Evolutionary conservation across 1,284 basidiomycete genomes (phyloP).

Genomic region (Phlebopus sp.): DNA sequence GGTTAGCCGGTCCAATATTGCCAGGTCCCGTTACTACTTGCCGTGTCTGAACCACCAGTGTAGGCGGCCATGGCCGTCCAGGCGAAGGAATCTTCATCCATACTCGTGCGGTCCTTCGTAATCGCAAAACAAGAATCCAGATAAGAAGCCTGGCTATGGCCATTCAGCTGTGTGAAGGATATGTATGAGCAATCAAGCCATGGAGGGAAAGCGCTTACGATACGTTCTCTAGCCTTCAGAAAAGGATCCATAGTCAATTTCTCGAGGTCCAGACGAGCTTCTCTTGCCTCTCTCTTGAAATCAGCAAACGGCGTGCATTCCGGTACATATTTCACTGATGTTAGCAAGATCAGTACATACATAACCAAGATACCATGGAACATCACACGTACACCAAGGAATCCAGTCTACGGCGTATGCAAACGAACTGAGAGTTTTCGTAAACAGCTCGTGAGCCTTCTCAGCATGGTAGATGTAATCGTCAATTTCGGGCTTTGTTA

Average conservation of each 20-base stretch:
- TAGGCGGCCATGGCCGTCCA: no score
- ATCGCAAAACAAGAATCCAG: background rate
- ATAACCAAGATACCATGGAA: no score
- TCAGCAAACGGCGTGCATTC: conserved; percentile 35
- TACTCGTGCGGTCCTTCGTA: conserved; percentile 12
- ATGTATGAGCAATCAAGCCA: no score
- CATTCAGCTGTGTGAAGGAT: no score
- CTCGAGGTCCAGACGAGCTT: conserved; percentile 2
- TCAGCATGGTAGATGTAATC: conserved; percentile 1
- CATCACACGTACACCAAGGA: background rate
- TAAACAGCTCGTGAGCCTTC: background rate
- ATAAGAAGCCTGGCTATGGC: no score
- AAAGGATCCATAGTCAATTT: background rate
- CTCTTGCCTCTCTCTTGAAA: conserved; percentile 23
- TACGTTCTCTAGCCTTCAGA: no score
- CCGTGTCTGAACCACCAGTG: no score
- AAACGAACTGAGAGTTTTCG: background rate
- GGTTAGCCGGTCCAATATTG: no score
- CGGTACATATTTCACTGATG: conserved; percentile 19
- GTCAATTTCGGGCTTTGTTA: background rate
- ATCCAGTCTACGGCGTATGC: background rate
- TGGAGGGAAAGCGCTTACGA: no score
- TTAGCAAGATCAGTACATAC: no score
- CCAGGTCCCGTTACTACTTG: no score
- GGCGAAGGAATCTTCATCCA: conserved; percentile 2